Base-by-base conservation (phyloP, 257 asterid species). In the Misopates orontium region DNA sequence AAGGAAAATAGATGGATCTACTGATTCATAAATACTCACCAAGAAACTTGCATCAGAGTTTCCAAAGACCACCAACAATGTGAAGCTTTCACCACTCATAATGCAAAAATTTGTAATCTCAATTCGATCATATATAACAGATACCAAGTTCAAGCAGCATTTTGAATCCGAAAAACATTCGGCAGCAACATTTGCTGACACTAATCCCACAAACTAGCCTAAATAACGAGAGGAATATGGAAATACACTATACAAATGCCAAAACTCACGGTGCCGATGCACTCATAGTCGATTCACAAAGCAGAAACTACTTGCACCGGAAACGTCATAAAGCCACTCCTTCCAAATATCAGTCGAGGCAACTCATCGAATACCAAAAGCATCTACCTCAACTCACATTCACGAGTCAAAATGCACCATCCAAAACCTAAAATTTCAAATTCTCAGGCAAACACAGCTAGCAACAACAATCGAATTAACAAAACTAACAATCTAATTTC, bases 171-270 rank as follows among this genome's bases (percentile, higher is more conserved):
- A 70, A 25, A 31, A 54, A 23, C 17, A 25, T 31, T 20, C 12
- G 1, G 22, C 11, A 28, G 20, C 2, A 20, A 36, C n/a, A 15
- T 14, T 47, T 10, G 19, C 12, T 15, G 8, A 28, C 22, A 1
- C 11, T 47, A 54, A 62, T 42, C 28, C 50, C 48, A 66, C 60
- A 60, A 50, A 47, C 57, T 28, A 40, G 64, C 21, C 62, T 32
- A 53, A 28, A 28, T 2, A 28, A 2, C 2, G 36, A 28, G 36
- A 2, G 6, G 36, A 28, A 28, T 28, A 28, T 28, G 6, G 2
- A 28, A 28, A 12, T 12, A 64, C 16, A 63, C 56, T 62, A 51
- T 17, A 22, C 63, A 31, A 32, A 25, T 25, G 50, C 18, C 9
- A 16, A 22, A 18, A 20, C 39, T 39, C 52, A 48, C 11, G 22